Conservation (phyloP, 78 protist species). For the Dictyostelium citrinum region DNA sequence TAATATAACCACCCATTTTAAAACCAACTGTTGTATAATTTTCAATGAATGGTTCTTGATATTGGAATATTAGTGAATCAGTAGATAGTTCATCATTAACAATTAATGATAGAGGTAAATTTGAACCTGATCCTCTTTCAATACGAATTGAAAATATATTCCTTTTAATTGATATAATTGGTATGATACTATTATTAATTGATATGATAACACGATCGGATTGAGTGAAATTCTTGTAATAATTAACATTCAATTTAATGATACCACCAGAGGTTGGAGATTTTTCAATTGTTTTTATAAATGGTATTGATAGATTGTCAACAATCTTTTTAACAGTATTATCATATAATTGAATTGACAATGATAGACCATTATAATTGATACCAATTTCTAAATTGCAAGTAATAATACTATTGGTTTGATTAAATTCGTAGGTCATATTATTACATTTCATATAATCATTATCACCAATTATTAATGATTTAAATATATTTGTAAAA, state of each 20-base stretch:
- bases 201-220: neutral
- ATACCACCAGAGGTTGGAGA: neutral
- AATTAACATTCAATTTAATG: neutral
- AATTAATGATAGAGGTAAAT: neutral
- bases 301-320: neutral
- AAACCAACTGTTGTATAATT: neutral
- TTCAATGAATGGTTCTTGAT: conserved; percentile 1
- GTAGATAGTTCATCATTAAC: neutral
- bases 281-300: neutral
- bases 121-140: neutral
- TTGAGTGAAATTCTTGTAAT: neutral
- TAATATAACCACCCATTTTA: neutral
- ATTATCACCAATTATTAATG: neutral
- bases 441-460: neutral
- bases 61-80: neutral
- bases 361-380: neutral
- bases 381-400: neutral
- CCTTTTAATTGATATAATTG: neutral
- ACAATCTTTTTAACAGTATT: neutral
- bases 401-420: neutral
- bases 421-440: neutral
- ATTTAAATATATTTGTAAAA: neutral
- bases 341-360: neutral
- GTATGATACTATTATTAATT: neutral
- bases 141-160: neutral